Conservation (phyloP, 192 early-diverging fungal genomes). For the Gonapodya prolifera region DNA sequence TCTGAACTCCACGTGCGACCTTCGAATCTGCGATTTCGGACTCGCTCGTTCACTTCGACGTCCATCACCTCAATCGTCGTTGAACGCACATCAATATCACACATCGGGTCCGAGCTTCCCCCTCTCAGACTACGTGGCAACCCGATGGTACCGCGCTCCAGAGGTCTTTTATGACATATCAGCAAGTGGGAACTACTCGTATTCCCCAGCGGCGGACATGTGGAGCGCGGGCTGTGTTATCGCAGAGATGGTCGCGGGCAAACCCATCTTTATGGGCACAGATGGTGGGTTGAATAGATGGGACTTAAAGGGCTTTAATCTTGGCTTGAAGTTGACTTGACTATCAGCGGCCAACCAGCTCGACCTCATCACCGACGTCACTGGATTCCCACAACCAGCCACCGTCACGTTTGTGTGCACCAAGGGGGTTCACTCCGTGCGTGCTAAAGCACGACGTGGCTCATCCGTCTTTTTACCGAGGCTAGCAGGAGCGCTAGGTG, state of each 20-base stretch:
- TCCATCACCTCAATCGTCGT: not conserved
- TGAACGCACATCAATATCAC: not conserved
- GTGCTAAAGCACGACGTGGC: not conserved
- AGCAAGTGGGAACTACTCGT: conserved; percentile 58
- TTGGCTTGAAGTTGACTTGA: not conserved
- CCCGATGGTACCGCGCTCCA: conserved; percentile 87
- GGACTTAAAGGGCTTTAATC: not conserved
- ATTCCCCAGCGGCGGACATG: conserved; percentile 47
- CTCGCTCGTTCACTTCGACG: conserved; percentile 73
- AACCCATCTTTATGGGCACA: conserved; percentile 38
- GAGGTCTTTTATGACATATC: conserved; percentile 96
- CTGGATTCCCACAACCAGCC: not conserved
- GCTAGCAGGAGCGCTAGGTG: not conserved
- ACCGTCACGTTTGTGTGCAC: not conserved
- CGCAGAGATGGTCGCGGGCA: conserved; percentile 20
- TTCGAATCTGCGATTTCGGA: conserved; percentile 89
- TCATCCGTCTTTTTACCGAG: not conserved
- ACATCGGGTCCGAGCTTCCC: not conserved
- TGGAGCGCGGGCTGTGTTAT: conserved; percentile 83
- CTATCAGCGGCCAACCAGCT: not conserved
- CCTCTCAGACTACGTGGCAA: conserved; percentile 93
- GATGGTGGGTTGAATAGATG: conserved; percentile 15
- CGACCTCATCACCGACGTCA: not conserved
- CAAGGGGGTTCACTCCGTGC: not conserved
- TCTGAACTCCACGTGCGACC: not conserved